Evolutionary conservation across 1,139 yeast genomes (phyloP).

Genomic region (Kurtzmaniella natalensis): DNA sequence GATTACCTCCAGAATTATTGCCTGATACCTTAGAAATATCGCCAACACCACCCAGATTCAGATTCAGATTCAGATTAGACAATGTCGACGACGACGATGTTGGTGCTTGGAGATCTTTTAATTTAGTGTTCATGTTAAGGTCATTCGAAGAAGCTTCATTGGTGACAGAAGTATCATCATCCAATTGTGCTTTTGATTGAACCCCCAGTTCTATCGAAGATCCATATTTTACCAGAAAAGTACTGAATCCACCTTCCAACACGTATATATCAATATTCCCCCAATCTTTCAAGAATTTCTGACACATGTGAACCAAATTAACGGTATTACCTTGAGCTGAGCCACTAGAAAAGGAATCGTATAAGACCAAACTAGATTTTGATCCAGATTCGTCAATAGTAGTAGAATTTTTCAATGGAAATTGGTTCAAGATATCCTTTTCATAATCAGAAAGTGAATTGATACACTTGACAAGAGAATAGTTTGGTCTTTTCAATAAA

Average conservation of each 20-base stretch:
- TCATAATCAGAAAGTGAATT: slow-evolving; percentile 53
- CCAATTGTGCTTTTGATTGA: background rate
- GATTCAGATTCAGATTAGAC: background rate
- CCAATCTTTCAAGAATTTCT: slow-evolving; percentile 37
- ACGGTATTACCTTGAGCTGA: slow-evolving; percentile 23
- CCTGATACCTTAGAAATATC: background rate
- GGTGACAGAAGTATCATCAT: too few species aligned
- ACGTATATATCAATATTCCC: slow-evolving; percentile 1
- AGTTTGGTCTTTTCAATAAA: slow-evolving; percentile 62
- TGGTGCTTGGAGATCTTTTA: too few species aligned
- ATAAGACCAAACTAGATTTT: slow-evolving; percentile 13
- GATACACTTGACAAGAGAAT: slow-evolving; percentile 51
- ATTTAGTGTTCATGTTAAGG: background rate
- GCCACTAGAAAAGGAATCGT: slow-evolving; percentile 21
- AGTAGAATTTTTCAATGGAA: slow-evolving; percentile 7
- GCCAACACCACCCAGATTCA: background rate
- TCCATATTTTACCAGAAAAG: slow-evolving; percentile 21
- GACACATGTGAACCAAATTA: slow-evolving; percentile 41
- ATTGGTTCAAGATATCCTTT: slow-evolving; percentile 22
- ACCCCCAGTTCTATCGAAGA: slow-evolving; percentile 14
- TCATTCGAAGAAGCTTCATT: too few species aligned
- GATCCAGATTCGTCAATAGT: background rate
- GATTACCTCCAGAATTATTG: background rate
- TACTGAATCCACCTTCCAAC: slow-evolving; percentile 20
- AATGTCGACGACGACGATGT: too few species aligned